Percentiles rank a stretch among this genome's conserved stretches.
Evolutionary conservation across 2,329 filamentous ascomycete species (phyloP).

Genomic region (Fusarium keratoplasticum): DNA sequence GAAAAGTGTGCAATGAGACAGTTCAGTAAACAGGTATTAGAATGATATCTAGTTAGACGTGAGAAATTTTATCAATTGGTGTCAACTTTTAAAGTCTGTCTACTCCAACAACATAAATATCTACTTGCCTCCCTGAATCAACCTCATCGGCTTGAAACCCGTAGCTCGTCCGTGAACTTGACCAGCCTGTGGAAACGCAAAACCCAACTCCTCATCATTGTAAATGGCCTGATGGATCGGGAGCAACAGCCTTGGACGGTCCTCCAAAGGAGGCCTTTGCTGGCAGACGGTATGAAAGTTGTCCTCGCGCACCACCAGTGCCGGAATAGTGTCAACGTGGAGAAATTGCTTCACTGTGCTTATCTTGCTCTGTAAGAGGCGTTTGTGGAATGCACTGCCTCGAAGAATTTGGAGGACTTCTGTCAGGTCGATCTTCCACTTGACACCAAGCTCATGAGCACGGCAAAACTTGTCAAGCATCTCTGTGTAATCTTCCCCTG

Average conservation of each 20-base stretch:
- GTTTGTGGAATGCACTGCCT: background rate
- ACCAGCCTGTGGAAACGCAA: background rate
- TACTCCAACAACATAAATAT: background rate
- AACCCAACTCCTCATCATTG: background rate
- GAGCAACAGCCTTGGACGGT: background rate
- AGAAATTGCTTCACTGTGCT: background rate
- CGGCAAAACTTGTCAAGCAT: background rate
- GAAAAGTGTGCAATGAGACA: background rate
- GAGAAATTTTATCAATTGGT: background rate
- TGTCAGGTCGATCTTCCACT: background rate
- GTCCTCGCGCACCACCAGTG: background rate
- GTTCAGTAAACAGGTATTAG: background rate
- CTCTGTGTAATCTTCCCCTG: background rate
- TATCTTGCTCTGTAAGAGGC: background rate
- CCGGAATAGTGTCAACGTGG: background rate
- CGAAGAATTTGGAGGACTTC: background rate
- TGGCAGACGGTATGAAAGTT: slow-evolving; percentile 1
- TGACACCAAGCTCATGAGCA: background rate
- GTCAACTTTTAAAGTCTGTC: background rate
- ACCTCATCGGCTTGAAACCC: background rate
- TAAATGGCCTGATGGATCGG: slow-evolving; percentile 2
- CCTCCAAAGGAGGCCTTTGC: background rate
- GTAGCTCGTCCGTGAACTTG: background rate
- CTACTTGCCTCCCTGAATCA: background rate
- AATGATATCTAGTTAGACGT: background rate